phyloP scores from a whole-genome alignment of 129 eudicot species.

The Lactuca saligna region DNA sequence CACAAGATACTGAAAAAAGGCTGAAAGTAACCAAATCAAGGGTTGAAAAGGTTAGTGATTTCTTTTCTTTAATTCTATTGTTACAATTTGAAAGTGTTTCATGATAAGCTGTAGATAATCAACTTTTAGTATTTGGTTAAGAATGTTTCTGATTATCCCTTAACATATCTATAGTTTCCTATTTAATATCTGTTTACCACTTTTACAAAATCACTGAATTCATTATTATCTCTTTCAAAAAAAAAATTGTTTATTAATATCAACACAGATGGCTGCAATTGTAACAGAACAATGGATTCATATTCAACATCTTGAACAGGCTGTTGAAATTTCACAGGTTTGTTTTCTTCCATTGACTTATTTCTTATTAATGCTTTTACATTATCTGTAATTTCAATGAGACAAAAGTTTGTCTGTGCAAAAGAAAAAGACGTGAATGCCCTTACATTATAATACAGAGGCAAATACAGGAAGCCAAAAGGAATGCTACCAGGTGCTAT shows the following conservation, averaged over 20 bases:
- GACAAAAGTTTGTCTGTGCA: no score
- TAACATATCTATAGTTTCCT: no score
- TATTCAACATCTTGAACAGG: slow-evolving; percentile 88
- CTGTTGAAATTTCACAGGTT: slow-evolving; percentile 71
- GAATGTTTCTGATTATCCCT: no score
- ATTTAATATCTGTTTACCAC: neutral
- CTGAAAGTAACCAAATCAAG: slow-evolving; percentile 46
- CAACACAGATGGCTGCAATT: slow-evolving; percentile 56
- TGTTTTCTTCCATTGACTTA: no score
- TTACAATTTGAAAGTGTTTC: neutral
- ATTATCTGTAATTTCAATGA: no score
- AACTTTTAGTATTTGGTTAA: no score
- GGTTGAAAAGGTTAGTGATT: slow-evolving; percentile 55
- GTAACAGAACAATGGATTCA: slow-evolving; percentile 92
- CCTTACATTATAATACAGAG: slow-evolving; percentile 32
- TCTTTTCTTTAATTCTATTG: neutral
- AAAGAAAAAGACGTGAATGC: no score
- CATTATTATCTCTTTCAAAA: neutral
- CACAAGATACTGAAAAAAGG: slow-evolving; percentile 61
- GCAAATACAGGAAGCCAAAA: slow-evolving; percentile 33
- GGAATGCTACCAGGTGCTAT: slow-evolving; percentile 48
- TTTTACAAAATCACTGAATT: slow-evolving; percentile 1
- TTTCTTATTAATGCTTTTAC: no score
- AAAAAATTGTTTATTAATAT: slow-evolving; percentile 10
- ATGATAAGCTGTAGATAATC: neutral